These are phyloP conservation scores for Magnolia sinica DNA, from an alignment of 164 flowering plant species.

Conservation along the genomic window DNA sequence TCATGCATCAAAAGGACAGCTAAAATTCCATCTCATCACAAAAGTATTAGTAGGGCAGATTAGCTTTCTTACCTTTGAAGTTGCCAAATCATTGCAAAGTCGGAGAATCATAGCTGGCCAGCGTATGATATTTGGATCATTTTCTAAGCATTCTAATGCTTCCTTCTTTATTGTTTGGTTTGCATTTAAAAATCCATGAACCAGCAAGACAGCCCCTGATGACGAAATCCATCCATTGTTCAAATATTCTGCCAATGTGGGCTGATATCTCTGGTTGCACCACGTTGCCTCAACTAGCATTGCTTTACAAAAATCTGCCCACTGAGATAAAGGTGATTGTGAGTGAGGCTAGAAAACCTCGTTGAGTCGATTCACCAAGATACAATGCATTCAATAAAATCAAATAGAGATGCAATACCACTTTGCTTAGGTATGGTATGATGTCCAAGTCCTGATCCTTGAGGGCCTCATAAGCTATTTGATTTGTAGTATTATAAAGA, in stretches of 20 bases:
- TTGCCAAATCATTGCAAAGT: slow-evolving; percentile 39
- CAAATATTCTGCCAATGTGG: slow-evolving; percentile 46
- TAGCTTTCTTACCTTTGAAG: slow-evolving; percentile 22
- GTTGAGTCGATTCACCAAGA: no score
- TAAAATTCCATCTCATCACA: not conserved
- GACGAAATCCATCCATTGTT: slow-evolving; percentile 51
- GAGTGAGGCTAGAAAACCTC: not conserved
- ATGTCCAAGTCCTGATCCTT: slow-evolving; percentile 23
- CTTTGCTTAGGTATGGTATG: slow-evolving; percentile 20
- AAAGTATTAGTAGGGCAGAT: not conserved
- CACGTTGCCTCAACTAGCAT: slow-evolving; percentile 54
- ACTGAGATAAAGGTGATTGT: slow-evolving; percentile 24
- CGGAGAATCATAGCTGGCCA: slow-evolving; percentile 33
- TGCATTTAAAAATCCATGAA: slow-evolving; percentile 26
- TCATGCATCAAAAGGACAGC: no score
- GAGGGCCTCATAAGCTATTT: slow-evolving; percentile 27
- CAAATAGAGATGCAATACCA: slow-evolving; percentile 12
- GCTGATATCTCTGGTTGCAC: slow-evolving; percentile 32
- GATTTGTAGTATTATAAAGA: slow-evolving; percentile 38
- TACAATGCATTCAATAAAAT: not conserved
- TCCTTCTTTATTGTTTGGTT: slow-evolving; percentile 11
- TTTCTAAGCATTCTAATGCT: slow-evolving; percentile 12
- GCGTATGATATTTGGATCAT: slow-evolving; percentile 15
- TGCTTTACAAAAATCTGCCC: slow-evolving; percentile 48
- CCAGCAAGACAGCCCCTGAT: slow-evolving; percentile 32